Evolutionary conservation across 495 filamentous ascomycete species (phyloP), one percentile per base, ranked within the genome.

Genomic region (Parathielavia appendiculata): DNA sequence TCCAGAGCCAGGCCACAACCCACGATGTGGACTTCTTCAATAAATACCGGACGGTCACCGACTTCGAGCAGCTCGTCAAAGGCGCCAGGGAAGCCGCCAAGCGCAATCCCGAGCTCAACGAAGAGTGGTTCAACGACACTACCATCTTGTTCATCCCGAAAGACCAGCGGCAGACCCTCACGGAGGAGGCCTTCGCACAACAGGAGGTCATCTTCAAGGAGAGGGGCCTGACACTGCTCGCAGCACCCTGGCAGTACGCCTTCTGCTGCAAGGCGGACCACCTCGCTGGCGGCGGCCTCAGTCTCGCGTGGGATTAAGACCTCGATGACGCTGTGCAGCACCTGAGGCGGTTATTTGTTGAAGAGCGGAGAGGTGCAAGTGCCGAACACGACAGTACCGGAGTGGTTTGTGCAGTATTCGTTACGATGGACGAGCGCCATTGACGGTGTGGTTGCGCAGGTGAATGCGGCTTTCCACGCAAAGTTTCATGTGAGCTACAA

Each of bases 11-110:
- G 1, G 1, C 4, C 1, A 8, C 46, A 2, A 49, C 46, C 0
- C 46, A 49, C 26, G 46, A 49, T 26, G 46, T 49, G 14, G 46
- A 49, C 46, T 49, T 49, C 46, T 49, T 32, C 48, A 50, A 50
- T 32, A 50, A 9, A 9, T 9, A 12, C 10, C 46, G 32, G 30
- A 50, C 48, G 48, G 32, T 17, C 14, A n/a, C 30, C 17, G 48
- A 50, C 14, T 36, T 20, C n/a, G 22, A 20, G 16, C 11, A 36
- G 3, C 32, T 50, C n/a, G 11, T 50, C 10, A 20, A 17, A 7
- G 48, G 14, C 10, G 48, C 48, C 32, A 36, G 13, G 11, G 48
- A 19, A 11, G 48, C 48, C 9, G 32, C n/a, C 32, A 35, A 35
- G 17, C 5, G n/a, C n/a, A 19, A 50, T 11, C 32, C 48, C 8